Conservation (phyloP, 75 land plant genomes). For the Pinus tabuliformis region DNA sequence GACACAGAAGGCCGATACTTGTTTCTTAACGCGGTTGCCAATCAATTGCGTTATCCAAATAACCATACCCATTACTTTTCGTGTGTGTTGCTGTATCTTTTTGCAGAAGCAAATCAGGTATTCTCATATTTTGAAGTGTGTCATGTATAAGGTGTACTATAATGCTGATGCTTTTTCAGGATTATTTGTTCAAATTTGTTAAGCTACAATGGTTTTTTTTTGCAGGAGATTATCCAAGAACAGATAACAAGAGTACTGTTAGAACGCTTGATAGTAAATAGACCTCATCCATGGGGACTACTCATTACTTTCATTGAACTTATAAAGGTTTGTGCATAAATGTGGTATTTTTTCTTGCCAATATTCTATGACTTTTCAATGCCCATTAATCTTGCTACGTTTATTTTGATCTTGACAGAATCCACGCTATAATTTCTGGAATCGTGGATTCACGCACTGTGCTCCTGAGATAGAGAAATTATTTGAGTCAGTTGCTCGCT, state of each 20-base stretch:
- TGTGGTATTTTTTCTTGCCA: neutral
- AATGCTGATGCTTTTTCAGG: neutral
- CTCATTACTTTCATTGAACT: conserved; percentile 98
- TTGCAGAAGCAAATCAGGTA: conserved; percentile 81
- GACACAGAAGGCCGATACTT: conserved; percentile 97
- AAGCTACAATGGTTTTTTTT: neutral
- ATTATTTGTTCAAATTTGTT: conserved; percentile 5
- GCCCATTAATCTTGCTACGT: neutral
- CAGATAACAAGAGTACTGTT: conserved; percentile 93
- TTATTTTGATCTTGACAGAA: conserved; percentile 49
- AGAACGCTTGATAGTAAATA: conserved; percentile 90
- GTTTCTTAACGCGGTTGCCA: conserved; percentile 92
- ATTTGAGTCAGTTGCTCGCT: conserved; percentile 91
- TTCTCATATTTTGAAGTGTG: neutral
- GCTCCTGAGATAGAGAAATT: conserved; percentile 96
- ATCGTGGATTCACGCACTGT: conserved; percentile 75
- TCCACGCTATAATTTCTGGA: conserved; percentile 93
- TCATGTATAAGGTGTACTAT: neutral
- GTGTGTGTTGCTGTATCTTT: conserved; percentile 80
- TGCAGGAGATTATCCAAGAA: conserved; percentile 93
- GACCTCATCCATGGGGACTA: conserved; percentile 98
- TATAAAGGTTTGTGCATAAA: conserved; percentile 65
- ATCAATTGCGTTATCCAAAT: conserved; percentile 95
- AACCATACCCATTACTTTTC: conserved; percentile 97
- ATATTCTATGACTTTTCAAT: neutral